Conservation (phyloP, 2,329 filamentous ascomycete genomes). For the Phoma sp. region DNA sequence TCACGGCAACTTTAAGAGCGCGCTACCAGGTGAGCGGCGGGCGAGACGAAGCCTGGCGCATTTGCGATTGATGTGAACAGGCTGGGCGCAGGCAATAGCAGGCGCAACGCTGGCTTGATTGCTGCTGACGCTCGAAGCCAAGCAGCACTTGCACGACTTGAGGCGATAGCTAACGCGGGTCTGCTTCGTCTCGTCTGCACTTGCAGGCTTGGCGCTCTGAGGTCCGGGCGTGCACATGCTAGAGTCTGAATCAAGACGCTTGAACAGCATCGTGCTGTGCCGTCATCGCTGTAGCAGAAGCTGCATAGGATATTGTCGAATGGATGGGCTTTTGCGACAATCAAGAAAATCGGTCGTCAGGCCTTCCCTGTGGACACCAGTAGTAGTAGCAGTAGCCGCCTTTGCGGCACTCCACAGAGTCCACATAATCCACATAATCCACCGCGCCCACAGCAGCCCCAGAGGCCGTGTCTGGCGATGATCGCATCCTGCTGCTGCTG, state of each 20-base stretch:
- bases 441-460: conserved; percentile 1
- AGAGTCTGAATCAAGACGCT: background rate
- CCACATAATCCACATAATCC: background rate
- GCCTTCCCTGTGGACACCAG: background rate
- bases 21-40: conserved; percentile 1
- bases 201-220: too few relatives aligned
- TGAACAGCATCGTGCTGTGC: conserved; percentile 6
- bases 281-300: conserved; percentile 8
- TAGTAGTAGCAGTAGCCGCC: too few relatives aligned
- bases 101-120: too few relatives aligned
- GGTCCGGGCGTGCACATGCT: too few relatives aligned
- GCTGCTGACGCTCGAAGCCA: background rate
- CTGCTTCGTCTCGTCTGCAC: conserved; percentile 1
- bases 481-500: conserved; percentile 20
- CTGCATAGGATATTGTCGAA: background rate
- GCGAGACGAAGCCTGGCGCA: conserved; percentile 2
- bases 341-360: background rate
- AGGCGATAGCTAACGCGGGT: background rate
- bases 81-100: background rate
- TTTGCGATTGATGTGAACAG: conserved; percentile 3
- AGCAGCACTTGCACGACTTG: background rate
- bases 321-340: background rate
- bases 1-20: conserved; percentile 15
- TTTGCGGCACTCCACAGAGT: background rate
- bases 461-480: background rate